Percentiles rank a stretch among this genome's conserved stretches.
Evolutionary conservation across 164 flowering plant genomes (phyloP).

Genomic region (Protea cynaroides): DNA sequence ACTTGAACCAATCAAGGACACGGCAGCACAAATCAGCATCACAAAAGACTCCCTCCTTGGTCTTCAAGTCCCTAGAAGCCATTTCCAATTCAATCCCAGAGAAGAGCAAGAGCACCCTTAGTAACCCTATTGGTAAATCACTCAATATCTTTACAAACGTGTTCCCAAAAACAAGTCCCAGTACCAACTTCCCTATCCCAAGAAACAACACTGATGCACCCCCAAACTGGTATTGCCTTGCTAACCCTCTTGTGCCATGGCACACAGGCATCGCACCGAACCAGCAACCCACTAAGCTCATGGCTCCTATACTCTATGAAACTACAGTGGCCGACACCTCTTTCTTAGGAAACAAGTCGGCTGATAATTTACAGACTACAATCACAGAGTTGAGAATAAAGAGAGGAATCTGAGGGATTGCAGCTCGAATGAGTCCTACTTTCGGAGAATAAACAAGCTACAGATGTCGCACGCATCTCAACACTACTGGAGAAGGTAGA

Average conservation of each 20-base stretch:
- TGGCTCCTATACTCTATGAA: conserved; percentile 63
- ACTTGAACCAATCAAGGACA: conserved; percentile 76
- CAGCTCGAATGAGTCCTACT: conserved; percentile 62
- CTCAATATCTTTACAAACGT: conserved; percentile 62
- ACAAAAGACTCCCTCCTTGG: conserved; percentile 81
- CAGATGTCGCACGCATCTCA: conserved; percentile 64
- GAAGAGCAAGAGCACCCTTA: conserved; percentile 74
- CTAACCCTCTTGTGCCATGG: conserved; percentile 85
- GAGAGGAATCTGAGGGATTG: conserved; percentile 84
- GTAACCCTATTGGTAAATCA: conserved; percentile 63
- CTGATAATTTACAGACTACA: conserved; percentile 74
- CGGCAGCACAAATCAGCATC: conserved; percentile 78
- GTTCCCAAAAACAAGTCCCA: conserved; percentile 68
- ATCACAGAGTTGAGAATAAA: conserved; percentile 75
- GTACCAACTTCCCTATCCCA: conserved; percentile 56
- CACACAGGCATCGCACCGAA: conserved; percentile 89
- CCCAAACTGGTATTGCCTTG: conserved; percentile 78
- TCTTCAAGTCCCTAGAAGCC: conserved; percentile 73
- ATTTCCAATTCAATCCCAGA: conserved; percentile 85
- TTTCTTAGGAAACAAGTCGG: conserved; percentile 59
- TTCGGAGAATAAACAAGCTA: no score
- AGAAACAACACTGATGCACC: conserved; percentile 58
- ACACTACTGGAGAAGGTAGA: conserved; percentile 67
- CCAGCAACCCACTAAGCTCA: no score
- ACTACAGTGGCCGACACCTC: conserved; percentile 60